These are phyloP conservation scores for Gigaspora rosea DNA, from an alignment of 192 early-diverging fungal genomes.

Conservation along the genomic window DNA sequence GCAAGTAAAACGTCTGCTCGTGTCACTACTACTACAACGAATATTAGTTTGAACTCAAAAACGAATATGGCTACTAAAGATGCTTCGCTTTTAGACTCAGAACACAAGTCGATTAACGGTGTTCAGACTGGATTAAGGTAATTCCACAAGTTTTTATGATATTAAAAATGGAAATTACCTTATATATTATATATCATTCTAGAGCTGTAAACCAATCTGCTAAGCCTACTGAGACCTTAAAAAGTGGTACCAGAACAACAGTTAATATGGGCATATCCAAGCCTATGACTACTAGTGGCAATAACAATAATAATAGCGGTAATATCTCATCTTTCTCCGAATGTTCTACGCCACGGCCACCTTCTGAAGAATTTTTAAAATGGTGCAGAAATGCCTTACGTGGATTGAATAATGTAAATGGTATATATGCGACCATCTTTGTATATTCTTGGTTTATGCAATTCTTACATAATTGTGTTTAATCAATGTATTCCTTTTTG, in stretches of 20 bases:
- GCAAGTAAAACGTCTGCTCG: slow-evolving; percentile 28
- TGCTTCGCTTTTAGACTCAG: too few species aligned
- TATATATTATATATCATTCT: neutral
- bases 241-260: neutral
- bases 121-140: neutral
- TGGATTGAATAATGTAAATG: slow-evolving; percentile 59
- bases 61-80: too few species aligned
- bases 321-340: slow-evolving; percentile 27
- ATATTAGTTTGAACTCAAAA: neutral
- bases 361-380: slow-evolving; percentile 69
- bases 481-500: neutral
- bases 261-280: slow-evolving; percentile 28
- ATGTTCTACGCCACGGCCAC: slow-evolving; percentile 36
- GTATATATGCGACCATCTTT: slow-evolving; percentile 29
- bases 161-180: neutral
- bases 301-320: neutral
- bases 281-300: slow-evolving; percentile 8
- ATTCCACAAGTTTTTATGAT: neutral
- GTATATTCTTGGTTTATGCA: neutral
- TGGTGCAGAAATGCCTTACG: slow-evolving; percentile 72
- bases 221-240: neutral
- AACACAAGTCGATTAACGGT: neutral
- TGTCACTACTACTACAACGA: neutral
- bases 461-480: neutral
- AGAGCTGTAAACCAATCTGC: neutral